phyloP scores from a whole-genome alignment of 2,329 filamentous ascomycete genomes.

The Trichophyton schoenleinii region DNA sequence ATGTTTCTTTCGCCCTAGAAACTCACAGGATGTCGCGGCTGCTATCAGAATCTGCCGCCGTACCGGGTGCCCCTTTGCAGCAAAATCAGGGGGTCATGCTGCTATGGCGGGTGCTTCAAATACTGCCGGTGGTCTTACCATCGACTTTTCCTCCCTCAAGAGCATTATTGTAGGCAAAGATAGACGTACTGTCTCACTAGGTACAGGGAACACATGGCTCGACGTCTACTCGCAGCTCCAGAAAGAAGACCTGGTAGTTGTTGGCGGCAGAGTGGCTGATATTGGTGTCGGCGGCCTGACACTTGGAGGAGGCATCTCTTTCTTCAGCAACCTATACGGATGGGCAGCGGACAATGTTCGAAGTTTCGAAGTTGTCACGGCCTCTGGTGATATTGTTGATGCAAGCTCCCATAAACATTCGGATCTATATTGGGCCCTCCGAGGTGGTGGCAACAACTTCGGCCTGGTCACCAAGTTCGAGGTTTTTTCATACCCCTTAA shows the following conservation, averaged over 20 bases:
- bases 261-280: slow-evolving; percentile 23
- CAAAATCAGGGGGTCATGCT: slow-evolving; percentile 41
- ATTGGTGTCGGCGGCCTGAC: slow-evolving; percentile 21
- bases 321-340: slow-evolving; percentile 22
- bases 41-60: slow-evolving; percentile 20
- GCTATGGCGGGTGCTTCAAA: slow-evolving; percentile 37
- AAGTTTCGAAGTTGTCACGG: slow-evolving; percentile 30
- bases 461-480: slow-evolving; percentile 30
- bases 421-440: slow-evolving; percentile 40
- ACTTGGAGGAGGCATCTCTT: slow-evolving; percentile 24
- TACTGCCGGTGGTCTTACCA: slow-evolving; percentile 29
- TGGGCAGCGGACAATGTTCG: slow-evolving; percentile 26
- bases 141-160: slow-evolving; percentile 24
- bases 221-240: slow-evolving; percentile 24
- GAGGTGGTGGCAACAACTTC: slow-evolving; percentile 35
- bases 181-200: slow-evolving; percentile 14
- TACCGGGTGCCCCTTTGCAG: slow-evolving; percentile 37
- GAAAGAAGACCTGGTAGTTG: slow-evolving; percentile 20
- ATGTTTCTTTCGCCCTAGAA: slow-evolving; percentile 25
- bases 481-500: slow-evolving; percentile 23
- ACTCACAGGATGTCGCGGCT: slow-evolving; percentile 20
- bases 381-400: slow-evolving; percentile 26
- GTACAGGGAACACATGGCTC: slow-evolving; percentile 25
- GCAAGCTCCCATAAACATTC: slow-evolving; percentile 26
- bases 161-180: slow-evolving; percentile 10